These are phyloP conservation scores for Pichia exigua DNA, from an alignment of 805 yeast species.

Conservation along the genomic window DNA sequence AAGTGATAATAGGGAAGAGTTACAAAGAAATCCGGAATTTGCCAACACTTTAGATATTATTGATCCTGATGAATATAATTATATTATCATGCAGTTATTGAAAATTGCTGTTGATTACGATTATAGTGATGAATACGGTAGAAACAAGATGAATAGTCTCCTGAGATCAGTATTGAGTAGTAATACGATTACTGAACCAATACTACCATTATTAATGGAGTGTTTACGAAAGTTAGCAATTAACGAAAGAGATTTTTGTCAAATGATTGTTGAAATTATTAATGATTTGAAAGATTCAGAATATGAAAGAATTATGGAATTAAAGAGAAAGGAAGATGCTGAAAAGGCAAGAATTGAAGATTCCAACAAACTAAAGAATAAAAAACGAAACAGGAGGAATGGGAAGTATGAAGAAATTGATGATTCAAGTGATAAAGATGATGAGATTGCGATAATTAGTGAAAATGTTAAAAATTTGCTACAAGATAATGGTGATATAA, in stretches of 20 bases:
- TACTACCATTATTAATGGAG: conserved; percentile 49
- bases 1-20: conserved; percentile 16
- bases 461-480: not conserved
- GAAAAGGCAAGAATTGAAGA: not conserved
- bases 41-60: conserved; percentile 25
- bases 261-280: conserved; percentile 77
- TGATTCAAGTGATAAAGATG: conserved; percentile 3
- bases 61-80: conserved; percentile 56
- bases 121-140: conserved; percentile 83
- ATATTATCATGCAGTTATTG: conserved; percentile 66
- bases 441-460: not conserved
- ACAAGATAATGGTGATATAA: conserved; percentile 3
- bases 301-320: conserved; percentile 23
- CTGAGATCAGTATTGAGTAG: conserved; percentile 52
- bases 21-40: conserved; percentile 12
- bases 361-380: not conserved
- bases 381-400: not conserved
- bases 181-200: conserved; percentile 45
- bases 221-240: conserved; percentile 66
- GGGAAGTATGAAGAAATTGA: not conserved
- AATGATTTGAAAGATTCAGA: conserved; percentile 74
- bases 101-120: conserved; percentile 65
- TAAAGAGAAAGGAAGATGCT: not conserved
- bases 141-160: conserved; percentile 62
- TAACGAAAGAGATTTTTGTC: conserved; percentile 76